phyloP scores from a whole-genome alignment of 2,329 filamentous ascomycete species.

The Sphaerulina vaccinii region DNA sequence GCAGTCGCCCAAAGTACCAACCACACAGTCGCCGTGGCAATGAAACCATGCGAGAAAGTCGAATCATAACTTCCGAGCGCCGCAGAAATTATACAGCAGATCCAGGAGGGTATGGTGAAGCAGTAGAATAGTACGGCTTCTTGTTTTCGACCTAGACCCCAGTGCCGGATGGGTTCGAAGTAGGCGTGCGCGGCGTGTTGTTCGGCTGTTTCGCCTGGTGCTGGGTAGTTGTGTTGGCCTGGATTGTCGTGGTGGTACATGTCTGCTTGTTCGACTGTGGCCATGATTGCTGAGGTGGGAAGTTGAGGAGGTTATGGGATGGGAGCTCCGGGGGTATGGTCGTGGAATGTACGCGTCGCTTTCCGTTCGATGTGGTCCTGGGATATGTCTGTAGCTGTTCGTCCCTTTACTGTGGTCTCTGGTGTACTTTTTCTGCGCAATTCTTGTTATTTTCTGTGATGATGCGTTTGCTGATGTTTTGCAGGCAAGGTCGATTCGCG shows the following conservation, averaged over 20 bases:
- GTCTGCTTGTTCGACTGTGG: constrained; percentile 21
- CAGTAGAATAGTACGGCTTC: constrained; percentile 35
- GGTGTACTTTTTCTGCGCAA: too few relatives aligned
- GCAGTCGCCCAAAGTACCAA: constrained; percentile 34
- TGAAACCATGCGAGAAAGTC: constrained; percentile 28
- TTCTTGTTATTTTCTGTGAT: background rate
- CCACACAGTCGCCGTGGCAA: constrained; percentile 29
- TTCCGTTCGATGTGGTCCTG: too few relatives aligned
- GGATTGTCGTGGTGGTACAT: constrained; percentile 17
- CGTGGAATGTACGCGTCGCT: background rate
- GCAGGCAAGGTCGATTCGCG: background rate
- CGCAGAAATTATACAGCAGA: constrained; percentile 32
- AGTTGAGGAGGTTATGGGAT: background rate
- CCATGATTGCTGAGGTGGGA: constrained; percentile 12
- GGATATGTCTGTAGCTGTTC: too few relatives aligned
- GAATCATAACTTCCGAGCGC: constrained; percentile 25
- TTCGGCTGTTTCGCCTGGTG: constrained; percentile 32
- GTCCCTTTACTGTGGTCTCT: too few relatives aligned
- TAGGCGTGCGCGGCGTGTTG: constrained; percentile 31
- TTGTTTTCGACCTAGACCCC: constrained; percentile 29
- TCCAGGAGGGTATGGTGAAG: constrained; percentile 32
- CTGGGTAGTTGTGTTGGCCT: constrained; percentile 20
- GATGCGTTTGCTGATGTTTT: background rate
- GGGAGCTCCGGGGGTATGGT: background rate
- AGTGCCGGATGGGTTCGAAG: constrained; percentile 29